These are phyloP conservation scores for Limtongozyma cylindracea DNA, from an alignment of 805 yeast species.

Conservation along the genomic window DNA sequence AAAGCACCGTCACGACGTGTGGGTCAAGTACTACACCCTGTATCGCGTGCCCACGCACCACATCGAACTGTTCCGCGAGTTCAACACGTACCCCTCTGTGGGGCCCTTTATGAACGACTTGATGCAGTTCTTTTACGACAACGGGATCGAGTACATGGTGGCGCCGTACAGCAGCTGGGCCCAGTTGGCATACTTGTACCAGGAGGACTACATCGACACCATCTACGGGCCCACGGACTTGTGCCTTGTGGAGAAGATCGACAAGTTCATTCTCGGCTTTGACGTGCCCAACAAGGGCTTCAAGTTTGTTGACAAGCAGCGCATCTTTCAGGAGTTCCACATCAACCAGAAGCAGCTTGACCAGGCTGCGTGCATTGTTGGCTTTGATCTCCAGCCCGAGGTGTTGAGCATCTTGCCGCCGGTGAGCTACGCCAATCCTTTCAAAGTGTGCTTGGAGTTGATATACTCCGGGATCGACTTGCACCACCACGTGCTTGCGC, in stretches of 20 bases:
- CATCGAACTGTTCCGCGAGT: slow-evolving; percentile 24
- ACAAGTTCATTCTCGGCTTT: slow-evolving; percentile 47
- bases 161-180: slow-evolving; percentile 69
- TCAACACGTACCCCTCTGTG: slow-evolving; percentile 20
- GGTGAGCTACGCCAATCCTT: slow-evolving; percentile 12
- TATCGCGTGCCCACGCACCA: slow-evolving; percentile 3
- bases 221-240: slow-evolving; percentile 73
- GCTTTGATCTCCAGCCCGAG: slow-evolving; percentile 48
- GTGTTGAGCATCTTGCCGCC: slow-evolving; percentile 29
- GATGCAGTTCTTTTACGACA: slow-evolving; percentile 25
- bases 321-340: slow-evolving; percentile 32
- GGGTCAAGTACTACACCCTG: slow-evolving; percentile 3
- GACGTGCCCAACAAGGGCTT: slow-evolving; percentile 43
- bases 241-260: slow-evolving; percentile 34
- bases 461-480: slow-evolving; percentile 7
- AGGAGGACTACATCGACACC: slow-evolving; percentile 33
- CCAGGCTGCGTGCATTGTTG: slow-evolving; percentile 57
- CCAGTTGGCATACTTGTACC: slow-evolving; percentile 51
- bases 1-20: slow-evolving; percentile 13
- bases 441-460: slow-evolving; percentile 12
- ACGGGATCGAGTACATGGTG: slow-evolving; percentile 36
- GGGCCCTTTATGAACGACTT: slow-evolving; percentile 28
- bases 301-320: slow-evolving; percentile 31
- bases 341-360: slow-evolving; percentile 40
- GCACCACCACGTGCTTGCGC: slow-evolving; percentile 19